Evolutionary conservation across 2,329 filamentous ascomycete genomes (phyloP).

Genomic region (Achaetomium macrosporum): DNA sequence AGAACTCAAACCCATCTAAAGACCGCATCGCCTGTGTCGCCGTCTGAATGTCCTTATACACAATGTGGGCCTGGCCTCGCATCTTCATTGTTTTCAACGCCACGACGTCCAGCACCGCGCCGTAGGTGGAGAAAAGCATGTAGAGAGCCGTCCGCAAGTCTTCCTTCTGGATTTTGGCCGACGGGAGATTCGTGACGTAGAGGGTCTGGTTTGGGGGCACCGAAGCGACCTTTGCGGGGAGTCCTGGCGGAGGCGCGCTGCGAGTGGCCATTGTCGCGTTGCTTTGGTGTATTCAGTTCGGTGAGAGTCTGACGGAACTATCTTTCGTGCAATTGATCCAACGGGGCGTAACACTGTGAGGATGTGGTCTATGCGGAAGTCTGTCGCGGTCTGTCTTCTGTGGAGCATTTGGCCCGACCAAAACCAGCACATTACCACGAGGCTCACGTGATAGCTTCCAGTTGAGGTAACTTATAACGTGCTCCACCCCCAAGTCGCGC

Average conservation of each 20-base stretch:
- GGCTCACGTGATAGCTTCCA: too few species aligned
- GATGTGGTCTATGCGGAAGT: neutral
- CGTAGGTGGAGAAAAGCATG: constrained; percentile 89
- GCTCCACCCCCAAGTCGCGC: too few species aligned
- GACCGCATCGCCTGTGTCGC: constrained; percentile 90
- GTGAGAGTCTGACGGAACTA: constrained; percentile 12
- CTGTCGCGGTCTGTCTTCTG: too few species aligned
- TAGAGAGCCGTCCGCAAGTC: constrained; percentile 85
- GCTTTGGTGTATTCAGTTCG: constrained; percentile 27
- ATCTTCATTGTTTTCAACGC: constrained; percentile 85
- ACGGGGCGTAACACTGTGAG: neutral
- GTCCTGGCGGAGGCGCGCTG: constrained; percentile 25
- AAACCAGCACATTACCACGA: too few species aligned
- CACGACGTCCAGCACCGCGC: constrained; percentile 85
- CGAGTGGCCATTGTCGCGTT: constrained; percentile 31
- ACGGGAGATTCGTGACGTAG: constrained; percentile 80
- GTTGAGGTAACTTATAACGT: too few species aligned
- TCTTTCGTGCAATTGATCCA: neutral
- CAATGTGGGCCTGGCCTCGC: constrained; percentile 91
- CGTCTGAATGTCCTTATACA: constrained; percentile 84
- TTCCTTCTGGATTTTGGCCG: constrained; percentile 81
- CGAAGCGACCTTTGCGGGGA: constrained; percentile 41
- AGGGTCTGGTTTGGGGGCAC: constrained; percentile 72
- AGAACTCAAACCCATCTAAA: constrained; percentile 77
- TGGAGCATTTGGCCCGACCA: too few species aligned